Evolutionary conservation across 2,329 filamentous ascomycete genomes (phyloP).

Genomic region (Talaromyces marneffei): DNA sequence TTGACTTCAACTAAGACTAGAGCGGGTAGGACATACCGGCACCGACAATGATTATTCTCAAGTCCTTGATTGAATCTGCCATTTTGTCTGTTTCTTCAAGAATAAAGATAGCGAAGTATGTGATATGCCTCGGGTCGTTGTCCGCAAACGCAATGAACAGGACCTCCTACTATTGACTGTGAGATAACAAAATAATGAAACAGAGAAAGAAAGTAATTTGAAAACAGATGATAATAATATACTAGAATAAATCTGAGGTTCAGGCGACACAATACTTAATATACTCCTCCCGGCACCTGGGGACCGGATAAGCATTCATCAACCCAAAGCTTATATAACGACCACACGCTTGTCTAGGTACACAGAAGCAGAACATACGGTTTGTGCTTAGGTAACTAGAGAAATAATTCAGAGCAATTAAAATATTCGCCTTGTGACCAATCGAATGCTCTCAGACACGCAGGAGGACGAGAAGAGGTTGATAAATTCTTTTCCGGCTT

Average conservation of each 20-base stretch:
- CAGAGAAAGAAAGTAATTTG: not conserved
- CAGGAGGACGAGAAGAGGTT: not conserved
- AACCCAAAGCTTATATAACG: not conserved
- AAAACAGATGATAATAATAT: not conserved
- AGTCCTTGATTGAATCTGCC: constrained; percentile 25
- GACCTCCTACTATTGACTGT: not conserved
- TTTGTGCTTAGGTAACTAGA: not conserved
- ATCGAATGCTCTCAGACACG: not conserved
- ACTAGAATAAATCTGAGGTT: not conserved
- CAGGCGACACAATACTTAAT: not conserved
- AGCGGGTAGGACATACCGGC: constrained; percentile 37
- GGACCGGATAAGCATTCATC: constrained; percentile 12
- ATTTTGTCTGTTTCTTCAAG: constrained; percentile 16
- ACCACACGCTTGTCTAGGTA: not conserved
- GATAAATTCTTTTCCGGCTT: constrained; percentile 16
- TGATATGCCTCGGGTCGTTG: not conserved
- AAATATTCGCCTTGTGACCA: not conserved
- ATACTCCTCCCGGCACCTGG: not conserved
- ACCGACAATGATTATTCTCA: constrained; percentile 44
- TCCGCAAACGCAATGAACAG: not conserved
- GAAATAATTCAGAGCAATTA: not conserved
- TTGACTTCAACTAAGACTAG: not conserved
- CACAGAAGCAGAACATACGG: not conserved
- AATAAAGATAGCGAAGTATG: not conserved
- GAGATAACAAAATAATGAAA: not conserved